Evolutionary conservation across 2,329 filamentous ascomycete genomes (phyloP).

Genomic region (Scorias spongiosa): DNA sequence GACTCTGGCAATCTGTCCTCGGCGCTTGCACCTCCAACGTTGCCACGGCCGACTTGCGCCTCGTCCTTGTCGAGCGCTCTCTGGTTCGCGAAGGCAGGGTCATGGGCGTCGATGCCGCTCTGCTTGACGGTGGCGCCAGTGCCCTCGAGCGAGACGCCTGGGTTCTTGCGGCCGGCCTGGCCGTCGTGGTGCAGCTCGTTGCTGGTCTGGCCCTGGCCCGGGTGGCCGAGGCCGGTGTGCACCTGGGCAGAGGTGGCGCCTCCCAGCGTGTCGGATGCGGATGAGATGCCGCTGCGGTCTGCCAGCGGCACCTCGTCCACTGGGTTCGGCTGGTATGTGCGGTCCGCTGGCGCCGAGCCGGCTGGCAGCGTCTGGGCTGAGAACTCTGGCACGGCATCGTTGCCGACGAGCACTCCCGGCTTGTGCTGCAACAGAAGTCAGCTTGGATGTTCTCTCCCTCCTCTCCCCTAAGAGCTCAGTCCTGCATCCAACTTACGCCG

Average conservation of each 20-base stretch:
- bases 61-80: constrained; percentile 24
- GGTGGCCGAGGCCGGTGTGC: constrained; percentile 38
- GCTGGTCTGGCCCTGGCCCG: constrained; percentile 33
- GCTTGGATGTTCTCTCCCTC: neutral
- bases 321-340: constrained; percentile 31
- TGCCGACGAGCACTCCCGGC: constrained; percentile 44
- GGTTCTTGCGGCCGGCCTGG: constrained; percentile 25
- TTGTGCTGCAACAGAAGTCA: constrained; percentile 37
- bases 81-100: constrained; percentile 22
- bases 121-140: constrained; percentile 19
- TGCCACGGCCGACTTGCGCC: constrained; percentile 19
- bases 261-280: constrained; percentile 31
- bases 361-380: constrained; percentile 43
- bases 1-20: constrained; percentile 22
- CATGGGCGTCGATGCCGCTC: constrained; percentile 15
- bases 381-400: constrained; percentile 48
- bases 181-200: constrained; percentile 34
- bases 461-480: no score
- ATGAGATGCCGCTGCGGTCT: constrained; percentile 20
- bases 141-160: constrained; percentile 28
- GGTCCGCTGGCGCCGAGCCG: constrained; percentile 44
- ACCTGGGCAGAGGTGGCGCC: constrained; percentile 40
- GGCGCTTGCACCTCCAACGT: constrained; percentile 16
- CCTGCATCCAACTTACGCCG: constrained; percentile 39
- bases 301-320: constrained; percentile 24